Conservation (phyloP, 306 rosid genomes). For the Cucurbita moschata region DNA sequence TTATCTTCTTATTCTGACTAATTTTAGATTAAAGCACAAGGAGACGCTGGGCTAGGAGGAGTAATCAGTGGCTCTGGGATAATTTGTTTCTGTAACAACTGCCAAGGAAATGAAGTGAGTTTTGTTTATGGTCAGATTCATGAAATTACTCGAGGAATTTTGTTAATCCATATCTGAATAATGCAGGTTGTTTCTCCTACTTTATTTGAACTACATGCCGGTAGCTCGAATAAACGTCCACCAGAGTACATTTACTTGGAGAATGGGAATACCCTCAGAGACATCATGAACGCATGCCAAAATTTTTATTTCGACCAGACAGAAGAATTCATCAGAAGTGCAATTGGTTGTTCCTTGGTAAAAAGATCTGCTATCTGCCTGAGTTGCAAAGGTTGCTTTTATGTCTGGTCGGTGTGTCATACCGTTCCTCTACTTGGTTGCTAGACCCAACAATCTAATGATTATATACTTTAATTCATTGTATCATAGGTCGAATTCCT, state of each 20-base stretch:
- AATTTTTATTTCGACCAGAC: constrained; percentile 21
- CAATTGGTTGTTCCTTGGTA: constrained; percentile 34
- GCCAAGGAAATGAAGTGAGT: constrained; percentile 59
- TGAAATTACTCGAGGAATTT: not conserved
- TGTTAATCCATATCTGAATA: constrained; percentile 3
- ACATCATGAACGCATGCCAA: constrained; percentile 50
- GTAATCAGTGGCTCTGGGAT: constrained; percentile 44
- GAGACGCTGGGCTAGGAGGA: constrained; percentile 49
- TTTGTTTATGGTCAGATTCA: not conserved
- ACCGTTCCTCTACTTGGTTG: not conserved
- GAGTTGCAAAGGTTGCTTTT: constrained; percentile 60
- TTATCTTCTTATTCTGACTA: not conserved
- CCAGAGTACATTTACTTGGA: constrained; percentile 64
- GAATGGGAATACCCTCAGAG: constrained; percentile 60
- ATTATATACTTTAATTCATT: not conserved
- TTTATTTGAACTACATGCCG: constrained; percentile 78
- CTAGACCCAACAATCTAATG: not conserved
- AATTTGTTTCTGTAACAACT: constrained; percentile 42
- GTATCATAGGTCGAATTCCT: constrained; percentile 19
- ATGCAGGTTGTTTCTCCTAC: constrained; percentile 59
- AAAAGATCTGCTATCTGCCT: constrained; percentile 49
- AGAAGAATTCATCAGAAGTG: constrained; percentile 44
- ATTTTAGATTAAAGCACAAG: constrained; percentile 37
- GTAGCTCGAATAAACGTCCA: constrained; percentile 73
- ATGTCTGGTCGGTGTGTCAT: constrained; percentile 1